phyloP scores from a whole-genome alignment of 495 filamentous ascomycete genomes.

The Penicillium soppii region DNA sequence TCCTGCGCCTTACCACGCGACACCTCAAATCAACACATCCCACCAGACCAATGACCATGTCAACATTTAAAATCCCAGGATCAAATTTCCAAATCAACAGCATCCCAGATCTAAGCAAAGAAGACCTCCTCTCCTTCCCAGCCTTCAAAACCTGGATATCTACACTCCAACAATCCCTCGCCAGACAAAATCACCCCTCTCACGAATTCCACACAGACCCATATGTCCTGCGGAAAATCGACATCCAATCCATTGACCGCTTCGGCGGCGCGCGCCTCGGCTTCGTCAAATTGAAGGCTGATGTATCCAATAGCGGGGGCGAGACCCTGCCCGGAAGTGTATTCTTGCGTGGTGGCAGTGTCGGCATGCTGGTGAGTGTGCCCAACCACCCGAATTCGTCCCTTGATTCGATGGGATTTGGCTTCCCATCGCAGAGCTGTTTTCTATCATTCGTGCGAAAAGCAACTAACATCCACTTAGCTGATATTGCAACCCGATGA shows the following conservation, averaged over 20 bases:
- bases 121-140: slow-evolving; percentile 66
- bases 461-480: no score
- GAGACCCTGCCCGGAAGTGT: slow-evolving; percentile 73
- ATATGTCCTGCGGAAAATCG: slow-evolving; percentile 67
- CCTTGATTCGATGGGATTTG: background rate
- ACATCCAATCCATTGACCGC: slow-evolving; percentile 71
- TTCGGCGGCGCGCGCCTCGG: slow-evolving; percentile 66
- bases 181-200: slow-evolving; percentile 53
- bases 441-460: no score
- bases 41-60: slow-evolving; percentile 9
- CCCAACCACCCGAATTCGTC: background rate
- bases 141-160: slow-evolving; percentile 74
- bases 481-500: slow-evolving; percentile 73
- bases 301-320: slow-evolving; percentile 60
- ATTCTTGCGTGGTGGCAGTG: slow-evolving; percentile 78
- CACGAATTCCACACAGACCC: slow-evolving; percentile 74
- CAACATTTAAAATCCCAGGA: slow-evolving; percentile 20
- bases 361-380: slow-evolving; percentile 69
- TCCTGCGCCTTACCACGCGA: slow-evolving; percentile 8
- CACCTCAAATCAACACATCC: slow-evolving; percentile 5
- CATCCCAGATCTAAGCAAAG: slow-evolving; percentile 55
- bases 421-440: background rate
- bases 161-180: slow-evolving; percentile 64
- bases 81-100: slow-evolving; percentile 51
- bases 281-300: slow-evolving; percentile 73